These are phyloP conservation scores for Apiotrichum siamense DNA, from an alignment of 1,284 basidiomycete genomes.

Conservation along the genomic window DNA sequence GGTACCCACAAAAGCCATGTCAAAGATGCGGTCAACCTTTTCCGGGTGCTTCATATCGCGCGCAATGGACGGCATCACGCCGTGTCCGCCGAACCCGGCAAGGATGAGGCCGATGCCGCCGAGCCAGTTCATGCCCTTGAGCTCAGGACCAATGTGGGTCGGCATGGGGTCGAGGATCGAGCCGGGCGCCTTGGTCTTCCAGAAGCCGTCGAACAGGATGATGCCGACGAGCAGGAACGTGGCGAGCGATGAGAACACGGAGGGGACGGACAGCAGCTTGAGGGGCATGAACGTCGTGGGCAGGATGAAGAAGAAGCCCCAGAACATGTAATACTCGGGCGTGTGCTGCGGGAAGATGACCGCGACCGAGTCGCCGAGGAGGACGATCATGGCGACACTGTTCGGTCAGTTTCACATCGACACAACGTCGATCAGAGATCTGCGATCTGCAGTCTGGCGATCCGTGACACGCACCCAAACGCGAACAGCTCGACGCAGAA, in stretches of 20 bases:
- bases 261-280: slow-evolving; percentile 75
- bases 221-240: slow-evolving; percentile 71
- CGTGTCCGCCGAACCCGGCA: slow-evolving; percentile 95
- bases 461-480: slow-evolving; percentile 19
- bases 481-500: slow-evolving; percentile 83
- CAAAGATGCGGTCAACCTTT: slow-evolving; percentile 61
- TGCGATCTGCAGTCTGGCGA: neutral
- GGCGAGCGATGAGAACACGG: slow-evolving; percentile 74
- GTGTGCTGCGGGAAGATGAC: slow-evolving; percentile 63
- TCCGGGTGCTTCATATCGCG: slow-evolving; percentile 82
- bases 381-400: slow-evolving; percentile 74
- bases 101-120: slow-evolving; percentile 75
- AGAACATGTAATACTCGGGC: slow-evolving; percentile 65
- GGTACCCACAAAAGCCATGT: slow-evolving; percentile 38
- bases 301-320: slow-evolving; percentile 65
- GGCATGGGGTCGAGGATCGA: slow-evolving; percentile 69
- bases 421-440: too few relatives aligned
- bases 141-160: slow-evolving; percentile 61
- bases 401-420: neutral
- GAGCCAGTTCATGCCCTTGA: slow-evolving; percentile 50
- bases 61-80: slow-evolving; percentile 82
- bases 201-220: slow-evolving; percentile 75
- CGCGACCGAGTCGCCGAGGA: slow-evolving; percentile 79
- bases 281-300: slow-evolving; percentile 80
- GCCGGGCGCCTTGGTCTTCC: slow-evolving; percentile 72